Evolutionary conservation across 208 protist genomes (phyloP).

Genomic region (Trypanosoma lewisi): DNA sequence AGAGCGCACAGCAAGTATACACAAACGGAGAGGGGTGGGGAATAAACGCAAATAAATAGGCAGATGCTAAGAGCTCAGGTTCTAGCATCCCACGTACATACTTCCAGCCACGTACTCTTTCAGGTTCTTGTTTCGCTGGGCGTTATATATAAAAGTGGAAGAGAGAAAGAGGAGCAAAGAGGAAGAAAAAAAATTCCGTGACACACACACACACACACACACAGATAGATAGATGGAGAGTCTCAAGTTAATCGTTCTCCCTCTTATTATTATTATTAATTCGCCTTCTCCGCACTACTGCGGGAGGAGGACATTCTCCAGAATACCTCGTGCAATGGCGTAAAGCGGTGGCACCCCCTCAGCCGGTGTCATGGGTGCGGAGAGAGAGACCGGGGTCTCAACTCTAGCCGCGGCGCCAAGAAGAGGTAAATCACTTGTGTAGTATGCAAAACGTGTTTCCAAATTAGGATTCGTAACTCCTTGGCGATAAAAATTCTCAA

Average conservation of each 20-base stretch:
- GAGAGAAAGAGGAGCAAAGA: not conserved
- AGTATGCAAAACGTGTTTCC: slow-evolving; percentile 83
- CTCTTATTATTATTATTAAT: not conserved
- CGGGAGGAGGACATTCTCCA: slow-evolving; percentile 53
- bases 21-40: too few relatives aligned
- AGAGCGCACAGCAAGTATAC: too few relatives aligned
- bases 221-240: too few relatives aligned
- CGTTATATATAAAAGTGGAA: not conserved
- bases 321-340: slow-evolving; percentile 77
- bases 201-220: too few relatives aligned
- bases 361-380: slow-evolving; percentile 64
- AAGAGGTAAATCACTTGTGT: slow-evolving; percentile 85
- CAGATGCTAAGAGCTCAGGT: too few relatives aligned
- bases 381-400: slow-evolving; percentile 40
- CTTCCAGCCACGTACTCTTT: too few relatives aligned
- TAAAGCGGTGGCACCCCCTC: slow-evolving; percentile 88
- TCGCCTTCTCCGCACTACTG: not conserved
- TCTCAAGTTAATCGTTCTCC: too few relatives aligned
- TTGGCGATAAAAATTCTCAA: slow-evolving; percentile 78
- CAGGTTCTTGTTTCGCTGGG: too few relatives aligned
- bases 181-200: not conserved
- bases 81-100: too few relatives aligned
- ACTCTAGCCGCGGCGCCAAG: not conserved
- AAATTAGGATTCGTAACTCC: slow-evolving; percentile 65
- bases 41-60: too few relatives aligned